Conservation (phyloP, 768 basidiomycete species). For the Termitomyces sp. region DNA sequence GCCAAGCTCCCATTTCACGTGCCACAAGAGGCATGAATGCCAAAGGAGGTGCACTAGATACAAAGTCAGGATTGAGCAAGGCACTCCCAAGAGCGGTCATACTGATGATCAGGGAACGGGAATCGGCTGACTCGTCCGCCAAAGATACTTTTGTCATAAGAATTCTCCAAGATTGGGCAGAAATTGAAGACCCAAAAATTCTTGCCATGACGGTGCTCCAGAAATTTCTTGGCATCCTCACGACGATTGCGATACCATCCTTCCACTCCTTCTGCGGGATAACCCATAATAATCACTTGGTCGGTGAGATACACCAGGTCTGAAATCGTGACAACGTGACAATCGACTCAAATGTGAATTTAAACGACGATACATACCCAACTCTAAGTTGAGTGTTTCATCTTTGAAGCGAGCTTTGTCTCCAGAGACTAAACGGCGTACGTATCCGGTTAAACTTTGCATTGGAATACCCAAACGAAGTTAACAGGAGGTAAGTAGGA, state of each 20-base stretch:
- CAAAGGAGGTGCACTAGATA: conserved; percentile 49
- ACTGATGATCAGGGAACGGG: conserved; percentile 92
- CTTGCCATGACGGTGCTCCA: conserved; percentile 66
- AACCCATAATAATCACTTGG: conserved; percentile 76
- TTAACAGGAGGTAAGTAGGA: background rate
- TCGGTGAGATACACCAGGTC: conserved; percentile 72
- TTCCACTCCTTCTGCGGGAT: conserved; percentile 76
- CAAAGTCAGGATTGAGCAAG: background rate
- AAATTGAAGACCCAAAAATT: conserved; percentile 91
- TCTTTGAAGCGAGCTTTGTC: conserved; percentile 76
- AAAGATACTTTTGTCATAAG: conserved; percentile 67
- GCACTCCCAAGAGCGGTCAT: conserved; percentile 22
- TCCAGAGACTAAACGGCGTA: conserved; percentile 77
- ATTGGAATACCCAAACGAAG: background rate
- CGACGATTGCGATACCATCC: conserved; percentile 75
- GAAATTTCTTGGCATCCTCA: conserved; percentile 70
- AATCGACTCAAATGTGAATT: background rate
- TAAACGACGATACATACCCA: conserved; percentile 36
- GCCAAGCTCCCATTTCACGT: conserved; percentile 71
- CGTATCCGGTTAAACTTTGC: conserved; percentile 51
- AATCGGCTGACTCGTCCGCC: conserved; percentile 74
- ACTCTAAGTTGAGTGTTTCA: conserved; percentile 58
- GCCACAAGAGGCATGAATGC: conserved; percentile 67
- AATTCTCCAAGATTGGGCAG: conserved; percentile 77
- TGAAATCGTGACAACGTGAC: conserved; percentile 1